A percentile compares a stretch with the other conserved stretches of the same genome.
Conservation (phyloP, 2,329 filamentous ascomycete genomes). For the Diatrype stigma region DNA sequence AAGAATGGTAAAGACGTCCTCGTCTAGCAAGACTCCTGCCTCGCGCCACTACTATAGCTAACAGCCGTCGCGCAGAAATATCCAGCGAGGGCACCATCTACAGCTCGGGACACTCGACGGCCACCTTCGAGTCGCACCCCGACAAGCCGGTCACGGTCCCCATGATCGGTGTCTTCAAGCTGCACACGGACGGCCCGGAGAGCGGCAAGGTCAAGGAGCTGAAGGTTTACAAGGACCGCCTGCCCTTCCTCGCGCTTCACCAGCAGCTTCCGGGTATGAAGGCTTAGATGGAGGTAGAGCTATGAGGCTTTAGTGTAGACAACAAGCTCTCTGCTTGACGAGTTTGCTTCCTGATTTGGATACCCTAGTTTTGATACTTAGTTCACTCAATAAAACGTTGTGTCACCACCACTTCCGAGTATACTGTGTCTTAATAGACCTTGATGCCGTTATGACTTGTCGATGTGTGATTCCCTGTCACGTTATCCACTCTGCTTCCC, state of each 20-base stretch:
- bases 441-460: no score
- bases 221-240: conserved; percentile 1
- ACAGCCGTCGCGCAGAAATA: background rate
- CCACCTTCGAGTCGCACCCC: background rate
- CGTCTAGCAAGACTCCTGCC: background rate
- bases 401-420: no score
- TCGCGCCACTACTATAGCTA: background rate
- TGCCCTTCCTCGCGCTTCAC: conserved; percentile 1
- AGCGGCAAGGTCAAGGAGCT: background rate
- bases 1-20: background rate
- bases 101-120: conserved; percentile 1
- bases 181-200: background rate
- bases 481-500: no score
- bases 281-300: background rate
- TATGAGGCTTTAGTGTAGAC: background rate
- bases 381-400: no score
- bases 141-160: conserved; percentile 2
- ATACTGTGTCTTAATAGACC: no score
- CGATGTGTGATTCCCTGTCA: no score
- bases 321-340: no score
- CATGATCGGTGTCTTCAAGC: conserved; percentile 1
- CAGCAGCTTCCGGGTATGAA: conserved; percentile 2
- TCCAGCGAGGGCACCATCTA: conserved; percentile 2
- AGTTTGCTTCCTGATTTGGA: no score
- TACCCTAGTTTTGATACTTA: no score